Percentiles rank a stretch among this genome's conserved stretches.
Conservation (phyloP, 2,329 filamentous ascomycete genomes). For the Didymella exigua region DNA sequence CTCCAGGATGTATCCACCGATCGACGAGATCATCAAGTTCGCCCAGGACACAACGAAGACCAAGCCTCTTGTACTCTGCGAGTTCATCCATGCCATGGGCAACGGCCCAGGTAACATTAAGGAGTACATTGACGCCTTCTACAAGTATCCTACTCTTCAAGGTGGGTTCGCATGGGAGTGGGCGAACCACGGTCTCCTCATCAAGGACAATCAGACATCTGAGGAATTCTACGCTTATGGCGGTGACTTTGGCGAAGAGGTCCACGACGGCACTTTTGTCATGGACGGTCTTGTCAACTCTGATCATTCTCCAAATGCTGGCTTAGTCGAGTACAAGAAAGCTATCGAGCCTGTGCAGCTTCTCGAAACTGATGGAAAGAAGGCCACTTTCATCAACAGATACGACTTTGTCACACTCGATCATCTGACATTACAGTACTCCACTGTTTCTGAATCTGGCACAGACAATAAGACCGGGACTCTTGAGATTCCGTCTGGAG, state of each 20-base stretch:
- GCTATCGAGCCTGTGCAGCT: slow-evolving; percentile 52
- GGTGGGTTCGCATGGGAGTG: slow-evolving; percentile 62
- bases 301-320: slow-evolving; percentile 50
- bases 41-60: slow-evolving; percentile 48
- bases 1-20: slow-evolving; percentile 68
- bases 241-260: slow-evolving; percentile 52
- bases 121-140: slow-evolving; percentile 70
- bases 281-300: slow-evolving; percentile 53
- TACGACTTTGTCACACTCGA: slow-evolving; percentile 49
- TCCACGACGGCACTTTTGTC: slow-evolving; percentile 52
- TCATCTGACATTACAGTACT: slow-evolving; percentile 36
- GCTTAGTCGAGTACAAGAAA: slow-evolving; percentile 52
- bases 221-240: slow-evolving; percentile 52
- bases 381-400: slow-evolving; percentile 40
- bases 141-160: slow-evolving; percentile 64
- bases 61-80: slow-evolving; percentile 64
- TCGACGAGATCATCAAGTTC: slow-evolving; percentile 59
- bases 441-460: slow-evolving; percentile 16
- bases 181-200: slow-evolving; percentile 53
- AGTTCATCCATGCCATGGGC: slow-evolving; percentile 69
- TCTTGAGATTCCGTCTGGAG: slow-evolving; percentile 32
- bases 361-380: slow-evolving; percentile 26
- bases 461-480: slow-evolving; percentile 15
- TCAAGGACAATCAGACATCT: slow-evolving; percentile 46
- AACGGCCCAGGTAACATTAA: slow-evolving; percentile 73